Base-by-base conservation (phyloP, 305 asterid species). In the Nicotiana rustica region DNA sequence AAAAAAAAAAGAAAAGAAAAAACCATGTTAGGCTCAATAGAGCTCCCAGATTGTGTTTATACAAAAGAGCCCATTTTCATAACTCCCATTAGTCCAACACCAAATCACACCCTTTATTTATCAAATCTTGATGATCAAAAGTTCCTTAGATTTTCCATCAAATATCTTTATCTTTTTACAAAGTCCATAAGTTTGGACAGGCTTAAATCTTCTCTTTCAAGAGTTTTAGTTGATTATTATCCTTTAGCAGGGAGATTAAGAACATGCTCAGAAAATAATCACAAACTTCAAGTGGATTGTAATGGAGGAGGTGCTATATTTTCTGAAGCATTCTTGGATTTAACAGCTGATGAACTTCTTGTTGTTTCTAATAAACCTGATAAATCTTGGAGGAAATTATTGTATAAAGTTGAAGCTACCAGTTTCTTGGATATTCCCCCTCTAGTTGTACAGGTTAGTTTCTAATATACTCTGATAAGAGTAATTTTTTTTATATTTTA, bases 81-180 rank as follows among this genome's bases (percentile, higher is more conserved):
- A 88, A 6, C 77, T 19, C 98, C 98, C 21, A 62, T 3, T 25
- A 41, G 10, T 65, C 86, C 90, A 36, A 93, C 98, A 7, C 98
- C 97, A 3, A 87, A 67, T 1, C 89, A 90, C 67, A 78, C 85
- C 0, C 90, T 95, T 14, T 85, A 87, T 62, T 93, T 95, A 59
- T 95, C 98, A 29, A 95, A 95, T 83, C 94, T 95, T 31, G 97
- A 95, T 56, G 97, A 95, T 86, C 95, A 95, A 60, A 90, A 76
- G 79, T 95, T 95, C 89, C 88, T 93, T 6, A 88, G 98, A 82
- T 95, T 95, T 85, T 85, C 97, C 17, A 93, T 91, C 83, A 95
- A 90, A 55, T 95, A 93, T 61, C 87, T 93, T 64, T 93, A 92
- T 56, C 86, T 92, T 61, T 95, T 85, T 89, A 70, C 77, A 25